A percentile compares a stretch with the other conserved stretches of the same genome.
Conservation (phyloP, 2,329 filamentous ascomycete species). For the Lasiodiplodia citricola region DNA sequence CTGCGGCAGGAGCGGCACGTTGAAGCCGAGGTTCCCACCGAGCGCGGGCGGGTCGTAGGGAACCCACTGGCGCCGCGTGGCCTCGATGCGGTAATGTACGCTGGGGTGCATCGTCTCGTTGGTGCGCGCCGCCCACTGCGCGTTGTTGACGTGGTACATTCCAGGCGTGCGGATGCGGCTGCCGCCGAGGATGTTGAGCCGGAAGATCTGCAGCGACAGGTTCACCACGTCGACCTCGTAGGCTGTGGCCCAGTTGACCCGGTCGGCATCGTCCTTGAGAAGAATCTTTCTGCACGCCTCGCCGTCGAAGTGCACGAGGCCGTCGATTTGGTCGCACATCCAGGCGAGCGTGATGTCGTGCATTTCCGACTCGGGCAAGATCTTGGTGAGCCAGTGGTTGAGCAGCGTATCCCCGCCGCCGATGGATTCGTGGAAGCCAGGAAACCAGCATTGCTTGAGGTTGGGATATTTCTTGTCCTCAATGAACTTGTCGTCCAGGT, state of each 20-base stretch:
- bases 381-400: neutral
- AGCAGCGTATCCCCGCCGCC: conserved; percentile 52
- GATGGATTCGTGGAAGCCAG: conserved; percentile 59
- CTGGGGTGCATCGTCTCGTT: conserved; percentile 19
- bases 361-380: conserved; percentile 29
- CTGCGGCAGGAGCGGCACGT: neutral
- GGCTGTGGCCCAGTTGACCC: conserved; percentile 5
- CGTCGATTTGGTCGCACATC: conserved; percentile 42
- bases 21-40: neutral
- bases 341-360: conserved; percentile 48
- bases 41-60: neutral
- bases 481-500: conserved; percentile 36
- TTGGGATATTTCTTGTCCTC: conserved; percentile 27
- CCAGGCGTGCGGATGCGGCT: neutral
- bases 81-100: neutral
- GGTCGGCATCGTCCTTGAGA: neutral
- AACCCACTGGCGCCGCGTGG: neutral
- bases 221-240: neutral
- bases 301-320: conserved; percentile 2
- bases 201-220: neutral
- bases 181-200: neutral
- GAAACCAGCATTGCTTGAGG: conserved; percentile 62
- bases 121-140: conserved; percentile 8
- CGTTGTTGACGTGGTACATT: neutral
- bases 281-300: neutral